Evolutionary conservation across 352 stramenopile genomes (phyloP), one percentile per base, ranked within the genome.

Genomic region (Globisporangium rhizosaccharum): DNA sequence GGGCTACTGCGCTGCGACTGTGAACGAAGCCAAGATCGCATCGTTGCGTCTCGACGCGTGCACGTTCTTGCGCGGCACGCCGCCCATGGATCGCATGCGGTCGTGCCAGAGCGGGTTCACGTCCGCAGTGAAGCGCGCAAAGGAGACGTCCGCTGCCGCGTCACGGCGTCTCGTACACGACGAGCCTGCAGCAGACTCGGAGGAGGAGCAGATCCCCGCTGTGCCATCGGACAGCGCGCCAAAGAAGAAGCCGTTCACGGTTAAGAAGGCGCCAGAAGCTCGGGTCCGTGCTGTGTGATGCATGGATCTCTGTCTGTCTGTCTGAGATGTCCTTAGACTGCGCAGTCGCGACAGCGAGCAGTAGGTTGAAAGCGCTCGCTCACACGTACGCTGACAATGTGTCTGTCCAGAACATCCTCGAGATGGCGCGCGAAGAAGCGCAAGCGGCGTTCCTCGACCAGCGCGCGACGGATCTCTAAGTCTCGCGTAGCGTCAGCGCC

Each of bases 31-130:
- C 2, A 36, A 39, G 8, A 58, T 82, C 59, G 67, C 73, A 47
- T 75, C 73, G 36, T 57, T 72, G 57, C 73, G 71, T 41, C 61
- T 82, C 30, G 71, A 82, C 46, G 73, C 73, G 33, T 82, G 73
- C 62, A 72, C 41, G 45, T 70, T 58, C 23, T 56, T 79, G 2
- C 75, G 70, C 61, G 68, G 73, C 1, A 51, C 71, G 4, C 68
- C 68, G 28, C 73, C 73, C 2, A 63, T 62, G 11, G 73, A 82
- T 39, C 73, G 71, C 26, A 69, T 77, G 53, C 63, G 73, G 3
- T 61, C 73, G 42, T 82, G 73, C 25, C 71, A 79, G 45, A 65
- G 66, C 50, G 73, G 73, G 39, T 82, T 82, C 53, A 62, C 71
- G 17, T 63, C 61, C 28, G 73, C 73, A 7, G 50, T 79, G 36